Evolutionary conservation across 192 early-diverging fungal genomes (phyloP).

Genomic region (Backusella morwellensis): DNA sequence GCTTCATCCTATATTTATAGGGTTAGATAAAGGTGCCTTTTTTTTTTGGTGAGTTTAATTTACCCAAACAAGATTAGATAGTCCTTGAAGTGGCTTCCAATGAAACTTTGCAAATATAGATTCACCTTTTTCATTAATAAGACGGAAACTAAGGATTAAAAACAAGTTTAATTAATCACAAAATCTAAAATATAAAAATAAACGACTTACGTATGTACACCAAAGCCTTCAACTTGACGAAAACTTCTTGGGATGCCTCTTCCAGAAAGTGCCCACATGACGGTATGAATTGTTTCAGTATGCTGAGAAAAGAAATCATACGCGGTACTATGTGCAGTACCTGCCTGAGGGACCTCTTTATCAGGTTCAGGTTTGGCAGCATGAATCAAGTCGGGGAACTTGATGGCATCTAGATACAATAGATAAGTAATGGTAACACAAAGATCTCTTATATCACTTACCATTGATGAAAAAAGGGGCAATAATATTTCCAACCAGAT

Average conservation of each 20-base stretch:
- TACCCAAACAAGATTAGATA: conserved; percentile 24
- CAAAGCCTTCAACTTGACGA: conserved; percentile 46
- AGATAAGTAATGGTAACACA: neutral
- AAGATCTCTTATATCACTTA: neutral
- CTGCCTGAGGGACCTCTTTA: conserved; percentile 42
- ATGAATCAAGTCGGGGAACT: conserved; percentile 37
- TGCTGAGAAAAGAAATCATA: conserved; percentile 40
- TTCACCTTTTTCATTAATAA: conserved; percentile 44
- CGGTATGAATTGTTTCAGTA: conserved; percentile 41
- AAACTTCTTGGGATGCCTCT: conserved; percentile 38
- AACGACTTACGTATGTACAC: conserved; percentile 37
- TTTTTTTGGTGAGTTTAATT: neutral
- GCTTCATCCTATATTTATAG: conserved; percentile 36
- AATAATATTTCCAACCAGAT: conserved; percentile 37
- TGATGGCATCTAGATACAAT: conserved; percentile 29
- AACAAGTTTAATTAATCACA: neutral
- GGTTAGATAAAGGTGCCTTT: neutral
- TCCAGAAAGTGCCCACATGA: conserved; percentile 42
- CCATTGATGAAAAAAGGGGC: conserved; percentile 47
- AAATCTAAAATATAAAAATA: neutral
- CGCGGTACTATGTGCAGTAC: conserved; percentile 37
- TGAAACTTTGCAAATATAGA: conserved; percentile 45
- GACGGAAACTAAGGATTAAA: conserved; percentile 16
- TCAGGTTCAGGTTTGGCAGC: conserved; percentile 46
- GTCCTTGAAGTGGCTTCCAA: conserved; percentile 40